Evolutionary conservation across 441 rosid genomes (phyloP).

Genomic region (Bruguiera hainesii): DNA sequence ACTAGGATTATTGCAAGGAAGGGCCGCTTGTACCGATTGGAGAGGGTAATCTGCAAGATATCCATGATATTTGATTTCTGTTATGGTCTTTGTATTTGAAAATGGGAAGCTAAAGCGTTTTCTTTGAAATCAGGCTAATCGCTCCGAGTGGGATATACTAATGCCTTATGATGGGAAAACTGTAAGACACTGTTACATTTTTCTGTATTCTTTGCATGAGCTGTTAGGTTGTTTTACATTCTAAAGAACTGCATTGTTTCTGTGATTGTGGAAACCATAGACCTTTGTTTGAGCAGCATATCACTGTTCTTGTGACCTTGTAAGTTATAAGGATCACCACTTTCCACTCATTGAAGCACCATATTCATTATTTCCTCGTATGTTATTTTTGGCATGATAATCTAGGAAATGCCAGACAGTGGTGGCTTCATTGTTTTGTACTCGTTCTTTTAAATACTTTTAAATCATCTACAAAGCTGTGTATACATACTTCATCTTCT

Average conservation of each 20-base stretch:
- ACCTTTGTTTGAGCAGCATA: not conserved
- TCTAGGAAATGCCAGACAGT: not conserved
- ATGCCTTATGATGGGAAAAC: conserved; percentile 61
- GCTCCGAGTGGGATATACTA: conserved; percentile 49
- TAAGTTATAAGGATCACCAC: not conserved
- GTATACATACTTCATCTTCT: not conserved
- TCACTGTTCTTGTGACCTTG: not conserved
- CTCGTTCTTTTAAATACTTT: not conserved
- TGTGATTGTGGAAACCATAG: not conserved
- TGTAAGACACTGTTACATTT: conserved; percentile 39
- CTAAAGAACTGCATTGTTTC: not conserved
- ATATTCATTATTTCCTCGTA: no score
- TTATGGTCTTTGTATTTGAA: conserved; percentile 2
- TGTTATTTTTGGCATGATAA: no score
- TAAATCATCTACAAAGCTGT: not conserved
- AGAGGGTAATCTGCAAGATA: conserved; percentile 44
- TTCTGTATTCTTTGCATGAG: not conserved
- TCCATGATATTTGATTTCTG: not conserved
- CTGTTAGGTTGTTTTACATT: not conserved
- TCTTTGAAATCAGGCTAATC: conserved; percentile 46
- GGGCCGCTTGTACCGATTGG: conserved; percentile 54
- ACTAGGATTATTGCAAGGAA: conserved; percentile 33
- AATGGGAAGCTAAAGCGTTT: not conserved
- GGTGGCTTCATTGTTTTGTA: not conserved
- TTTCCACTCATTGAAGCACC: not conserved